These are phyloP conservation scores for Tylopilus orsonianus DNA, from an alignment of 1,284 basidiomycete genomes.

Conservation along the genomic window DNA sequence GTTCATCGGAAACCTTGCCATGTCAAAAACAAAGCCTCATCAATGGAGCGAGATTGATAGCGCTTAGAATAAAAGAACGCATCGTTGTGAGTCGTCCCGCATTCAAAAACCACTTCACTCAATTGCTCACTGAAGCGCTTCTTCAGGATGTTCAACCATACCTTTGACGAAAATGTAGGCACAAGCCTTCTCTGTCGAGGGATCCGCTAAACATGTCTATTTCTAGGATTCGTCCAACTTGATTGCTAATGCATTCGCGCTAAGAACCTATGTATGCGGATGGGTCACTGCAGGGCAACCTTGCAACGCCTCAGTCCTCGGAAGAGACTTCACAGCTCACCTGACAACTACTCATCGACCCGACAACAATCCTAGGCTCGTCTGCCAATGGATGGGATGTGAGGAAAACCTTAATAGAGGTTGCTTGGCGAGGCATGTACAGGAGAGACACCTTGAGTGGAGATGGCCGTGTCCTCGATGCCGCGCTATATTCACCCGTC, in stretches of 20 bases:
- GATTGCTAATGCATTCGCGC: conserved; percentile 6
- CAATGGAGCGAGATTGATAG: conserved; percentile 1
- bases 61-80: conserved; percentile 16
- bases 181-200: neutral
- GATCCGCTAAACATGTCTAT: neutral
- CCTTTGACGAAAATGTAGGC: conserved; percentile 20
- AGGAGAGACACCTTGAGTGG: conserved; percentile 23
- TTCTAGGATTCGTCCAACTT: conserved; percentile 15
- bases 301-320: conserved; percentile 12
- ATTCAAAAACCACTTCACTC: neutral
- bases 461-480: conserved; percentile 27
- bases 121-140: neutral
- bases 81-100: neutral
- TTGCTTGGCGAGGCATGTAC: conserved; percentile 21
- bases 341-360: conserved; percentile 16
- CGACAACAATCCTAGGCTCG: neutral
- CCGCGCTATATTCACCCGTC: conserved; percentile 19
- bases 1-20: conserved; percentile 21
- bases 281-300: conserved; percentile 14
- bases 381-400: conserved; percentile 21
- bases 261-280: conserved; percentile 6
- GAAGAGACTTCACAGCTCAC: conserved; percentile 20
- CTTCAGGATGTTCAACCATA: conserved; percentile 14
- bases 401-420: conserved; percentile 16
- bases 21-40: conserved; percentile 2